phyloP scores from a whole-genome alignment of 441 rosid genomes.

The Arabidopsis lyrata region DNA sequence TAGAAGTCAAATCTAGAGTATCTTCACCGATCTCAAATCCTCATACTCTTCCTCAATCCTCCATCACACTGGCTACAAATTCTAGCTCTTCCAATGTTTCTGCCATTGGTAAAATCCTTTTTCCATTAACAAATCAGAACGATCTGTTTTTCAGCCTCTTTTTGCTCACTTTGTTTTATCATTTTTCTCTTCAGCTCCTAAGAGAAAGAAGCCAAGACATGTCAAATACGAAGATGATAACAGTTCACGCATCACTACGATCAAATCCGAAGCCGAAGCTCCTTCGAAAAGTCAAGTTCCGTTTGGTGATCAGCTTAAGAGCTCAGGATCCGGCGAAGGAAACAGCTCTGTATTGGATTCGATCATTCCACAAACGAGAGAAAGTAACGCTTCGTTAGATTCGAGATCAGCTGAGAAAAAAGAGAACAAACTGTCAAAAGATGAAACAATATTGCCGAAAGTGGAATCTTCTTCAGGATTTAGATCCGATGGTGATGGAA shows the following conservation, averaged over 20 bases:
- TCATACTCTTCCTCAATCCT: slow-evolving; percentile 55
- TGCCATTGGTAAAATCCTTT: slow-evolving; percentile 61
- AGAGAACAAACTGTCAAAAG: slow-evolving; percentile 55
- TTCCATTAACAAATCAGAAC: neutral
- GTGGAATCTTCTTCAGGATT: slow-evolving; percentile 63
- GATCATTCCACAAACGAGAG: slow-evolving; percentile 42
- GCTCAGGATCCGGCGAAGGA: slow-evolving; percentile 57
- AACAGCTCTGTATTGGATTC: slow-evolving; percentile 54
- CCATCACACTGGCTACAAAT: slow-evolving; percentile 61
- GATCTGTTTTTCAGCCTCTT: slow-evolving; percentile 6
- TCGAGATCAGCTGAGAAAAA: slow-evolving; percentile 55
- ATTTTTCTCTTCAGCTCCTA: slow-evolving; percentile 66
- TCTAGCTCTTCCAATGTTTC: slow-evolving; percentile 64
- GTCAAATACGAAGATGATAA: slow-evolving; percentile 84
- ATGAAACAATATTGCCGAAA: slow-evolving; percentile 64
- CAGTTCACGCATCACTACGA: slow-evolving; percentile 55
- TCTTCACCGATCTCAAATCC: slow-evolving; percentile 88
- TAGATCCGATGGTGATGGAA: slow-evolving; percentile 63
- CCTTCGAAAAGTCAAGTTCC: slow-evolving; percentile 56
- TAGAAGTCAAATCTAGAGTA: slow-evolving; percentile 84
- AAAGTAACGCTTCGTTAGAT: slow-evolving; percentile 45
- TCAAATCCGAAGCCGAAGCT: slow-evolving; percentile 68
- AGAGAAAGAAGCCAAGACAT: slow-evolving; percentile 89
- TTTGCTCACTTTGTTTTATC: slow-evolving; percentile 6
- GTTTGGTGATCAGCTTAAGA: slow-evolving; percentile 56